Base-by-base conservation (phyloP, 371 early-diverging fungal species). In the Rhizopus stolonifer region DNA sequence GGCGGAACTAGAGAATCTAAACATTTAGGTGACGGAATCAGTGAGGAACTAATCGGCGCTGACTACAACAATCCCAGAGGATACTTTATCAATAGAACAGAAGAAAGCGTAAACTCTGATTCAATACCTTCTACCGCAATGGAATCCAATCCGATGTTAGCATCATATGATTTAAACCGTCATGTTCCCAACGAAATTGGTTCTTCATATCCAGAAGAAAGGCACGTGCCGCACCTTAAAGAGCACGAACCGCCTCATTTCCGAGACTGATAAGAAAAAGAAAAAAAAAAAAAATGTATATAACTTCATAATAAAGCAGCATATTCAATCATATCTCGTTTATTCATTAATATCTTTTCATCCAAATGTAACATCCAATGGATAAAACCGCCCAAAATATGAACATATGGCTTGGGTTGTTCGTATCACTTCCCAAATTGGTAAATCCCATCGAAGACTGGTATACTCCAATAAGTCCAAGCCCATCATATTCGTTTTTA, bases 31-130 rank as follows among this genome's bases (percentile, higher is more conserved):
- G 33, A 34, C 8, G 53, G 44, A 13, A 52, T 52, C 10, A 56
- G 52, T 24, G 56, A 52, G 1, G 54, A 88, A 61, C 9, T 70
- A 47, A 47, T 84, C 77, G 67, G 33, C n/a, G 8, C 55, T 4
- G 15, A 15, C 10, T 36, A 14, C 15, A 25, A 22, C 5, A 14
- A 21, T 38, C 26, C 58, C 3, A 47, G 42, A n/a, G 39, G 43
- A 5, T 51, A 38, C 53, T 59, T 53, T 31, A 44, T 29, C 18
- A 49, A 40, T 18, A 36, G 15, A n/a, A 36, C 36, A 2, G 15
- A 11, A n/a, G 44, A 49, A 2, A 59, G 60, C 31, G 21, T 52
- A 8, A 21, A 46, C 9, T 53, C 54, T 7, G 60, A 59, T 45
- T 49, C 60, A n/a, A 15, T 45, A 11, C 46, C 60, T 13, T 53